Conservation (phyloP, 768 basidiomycete species). For the Pulveroboletus sp. region DNA sequence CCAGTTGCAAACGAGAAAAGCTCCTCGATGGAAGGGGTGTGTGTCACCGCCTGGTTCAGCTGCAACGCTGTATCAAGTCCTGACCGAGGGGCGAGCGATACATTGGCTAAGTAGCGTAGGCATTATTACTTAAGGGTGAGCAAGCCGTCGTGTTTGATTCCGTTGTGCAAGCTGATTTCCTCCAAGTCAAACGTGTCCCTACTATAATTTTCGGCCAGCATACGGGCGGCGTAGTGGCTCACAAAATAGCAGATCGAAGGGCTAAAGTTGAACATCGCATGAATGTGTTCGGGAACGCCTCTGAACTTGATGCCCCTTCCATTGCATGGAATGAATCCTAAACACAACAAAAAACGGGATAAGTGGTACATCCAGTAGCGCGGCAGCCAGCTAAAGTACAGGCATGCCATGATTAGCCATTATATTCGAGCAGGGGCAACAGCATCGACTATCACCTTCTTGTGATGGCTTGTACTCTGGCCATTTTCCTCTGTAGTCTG, state of each 20-base stretch:
- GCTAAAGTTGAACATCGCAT: constrained; percentile 62
- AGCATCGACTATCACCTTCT: constrained; percentile 61
- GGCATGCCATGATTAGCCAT: constrained; percentile 75
- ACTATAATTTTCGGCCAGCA: constrained; percentile 52
- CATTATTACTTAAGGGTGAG: constrained; percentile 20
- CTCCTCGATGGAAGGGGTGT: constrained; percentile 48
- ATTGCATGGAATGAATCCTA: constrained; percentile 48
- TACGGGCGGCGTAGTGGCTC: constrained; percentile 51
- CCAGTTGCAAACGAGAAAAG: constrained; percentile 57
- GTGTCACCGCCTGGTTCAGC: constrained; percentile 50
- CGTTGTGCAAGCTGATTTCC: constrained; percentile 25
- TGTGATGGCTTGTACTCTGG: constrained; percentile 56
- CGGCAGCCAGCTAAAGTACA: constrained; percentile 40
- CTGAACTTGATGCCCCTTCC: constrained; percentile 63
- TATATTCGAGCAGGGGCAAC: constrained; percentile 70
- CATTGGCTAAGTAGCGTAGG: neutral
- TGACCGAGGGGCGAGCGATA: constrained; percentile 20
- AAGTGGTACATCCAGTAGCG: neutral
- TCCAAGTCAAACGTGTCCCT: constrained; percentile 58
- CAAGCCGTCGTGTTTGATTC: constrained; percentile 22
- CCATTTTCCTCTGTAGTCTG: constrained; percentile 60
- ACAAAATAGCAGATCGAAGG: constrained; percentile 63
- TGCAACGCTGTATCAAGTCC: constrained; percentile 48
- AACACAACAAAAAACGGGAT: neutral
- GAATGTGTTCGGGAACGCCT: constrained; percentile 36